Conservation (phyloP, 2,329 filamentous ascomycete species). For the Phialophora expanda region DNA sequence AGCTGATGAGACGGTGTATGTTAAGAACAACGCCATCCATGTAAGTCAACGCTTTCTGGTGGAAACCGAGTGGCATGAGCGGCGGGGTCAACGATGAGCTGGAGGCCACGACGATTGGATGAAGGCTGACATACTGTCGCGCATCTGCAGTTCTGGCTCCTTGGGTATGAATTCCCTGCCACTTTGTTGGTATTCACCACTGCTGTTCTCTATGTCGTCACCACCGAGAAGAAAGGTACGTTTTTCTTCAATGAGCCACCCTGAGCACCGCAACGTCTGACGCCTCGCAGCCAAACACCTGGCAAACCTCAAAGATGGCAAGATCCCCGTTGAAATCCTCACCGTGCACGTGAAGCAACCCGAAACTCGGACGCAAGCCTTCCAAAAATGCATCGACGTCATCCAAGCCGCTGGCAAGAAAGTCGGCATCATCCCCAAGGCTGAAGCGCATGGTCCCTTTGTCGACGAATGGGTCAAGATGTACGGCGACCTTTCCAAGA, state of each 20-base stretch:
- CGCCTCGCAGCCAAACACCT: slow-evolving; percentile 77
- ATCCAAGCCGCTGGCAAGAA: slow-evolving; percentile 93
- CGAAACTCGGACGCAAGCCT: slow-evolving; percentile 88
- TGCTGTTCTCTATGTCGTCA: slow-evolving; percentile 88
- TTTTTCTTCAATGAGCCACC: slow-evolving; percentile 5
- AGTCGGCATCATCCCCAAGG: slow-evolving; percentile 83
- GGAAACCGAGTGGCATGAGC: background rate
- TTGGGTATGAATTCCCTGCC: slow-evolving; percentile 97
- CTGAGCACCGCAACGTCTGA: slow-evolving; percentile 45
- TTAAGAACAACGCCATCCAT: slow-evolving; percentile 97
- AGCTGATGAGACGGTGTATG: slow-evolving; percentile 79
- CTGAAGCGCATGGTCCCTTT: slow-evolving; percentile 83
- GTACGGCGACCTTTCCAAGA: slow-evolving; percentile 78
- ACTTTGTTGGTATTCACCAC: slow-evolving; percentile 91
- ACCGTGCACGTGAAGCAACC: slow-evolving; percentile 84
- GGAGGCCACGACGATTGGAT: background rate
- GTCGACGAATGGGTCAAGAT: slow-evolving; percentile 94
- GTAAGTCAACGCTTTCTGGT: slow-evolving; percentile 59
- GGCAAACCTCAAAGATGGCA: slow-evolving; percentile 87
- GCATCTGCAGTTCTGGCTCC: slow-evolving; percentile 81
- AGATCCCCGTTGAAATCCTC: slow-evolving; percentile 88
- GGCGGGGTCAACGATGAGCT: background rate
- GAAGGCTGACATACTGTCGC: slow-evolving; percentile 7
- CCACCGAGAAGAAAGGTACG: slow-evolving; percentile 93
- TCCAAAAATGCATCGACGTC: slow-evolving; percentile 78